phyloP scores from a whole-genome alignment of 2,329 filamentous ascomycete genomes.

The Phyllosticta ampelicida region DNA sequence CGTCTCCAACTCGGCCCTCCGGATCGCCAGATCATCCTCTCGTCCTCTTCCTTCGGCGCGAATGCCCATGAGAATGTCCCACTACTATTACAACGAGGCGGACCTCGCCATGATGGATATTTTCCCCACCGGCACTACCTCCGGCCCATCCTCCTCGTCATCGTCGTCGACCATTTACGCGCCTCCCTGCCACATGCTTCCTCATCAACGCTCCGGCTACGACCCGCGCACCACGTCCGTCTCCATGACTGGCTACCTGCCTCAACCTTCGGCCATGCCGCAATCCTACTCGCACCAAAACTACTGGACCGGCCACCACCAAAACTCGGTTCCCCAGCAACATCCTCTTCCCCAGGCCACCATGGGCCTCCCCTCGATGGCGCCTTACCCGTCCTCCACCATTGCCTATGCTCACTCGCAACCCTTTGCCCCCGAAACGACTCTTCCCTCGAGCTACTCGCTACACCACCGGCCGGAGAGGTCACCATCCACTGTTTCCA shows the following conservation, averaged over 20 bases:
- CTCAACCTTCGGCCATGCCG: background rate
- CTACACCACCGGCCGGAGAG: constrained; percentile 3
- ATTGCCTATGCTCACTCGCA: constrained; percentile 7
- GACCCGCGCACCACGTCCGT: background rate
- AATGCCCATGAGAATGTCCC: constrained; percentile 11
- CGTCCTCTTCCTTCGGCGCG: background rate
- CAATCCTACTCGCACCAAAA: constrained; percentile 6
- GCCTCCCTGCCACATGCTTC: constrained; percentile 8
- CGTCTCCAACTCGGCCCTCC: background rate
- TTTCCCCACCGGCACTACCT: constrained; percentile 26
- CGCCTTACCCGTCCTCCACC: constrained; percentile 6
- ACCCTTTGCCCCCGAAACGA: constrained; percentile 6
- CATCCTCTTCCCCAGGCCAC: background rate
- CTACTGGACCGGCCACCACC: constrained; percentile 5
- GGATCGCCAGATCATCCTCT: constrained; percentile 1
- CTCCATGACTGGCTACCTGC: constrained; percentile 7
- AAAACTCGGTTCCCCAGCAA: constrained; percentile 5
- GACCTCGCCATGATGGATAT: constrained; percentile 28
- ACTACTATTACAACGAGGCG: constrained; percentile 17
- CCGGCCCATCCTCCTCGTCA: constrained; percentile 25
- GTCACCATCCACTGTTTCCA: constrained; percentile 4
- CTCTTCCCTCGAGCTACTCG: constrained; percentile 8
- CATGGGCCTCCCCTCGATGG: constrained; percentile 6
- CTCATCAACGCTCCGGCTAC: background rate
- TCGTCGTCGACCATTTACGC: constrained; percentile 7